Evolutionary conservation across 495 filamentous ascomycete genomes (phyloP).

Genomic region (Xanthoparmelia taractica): DNA sequence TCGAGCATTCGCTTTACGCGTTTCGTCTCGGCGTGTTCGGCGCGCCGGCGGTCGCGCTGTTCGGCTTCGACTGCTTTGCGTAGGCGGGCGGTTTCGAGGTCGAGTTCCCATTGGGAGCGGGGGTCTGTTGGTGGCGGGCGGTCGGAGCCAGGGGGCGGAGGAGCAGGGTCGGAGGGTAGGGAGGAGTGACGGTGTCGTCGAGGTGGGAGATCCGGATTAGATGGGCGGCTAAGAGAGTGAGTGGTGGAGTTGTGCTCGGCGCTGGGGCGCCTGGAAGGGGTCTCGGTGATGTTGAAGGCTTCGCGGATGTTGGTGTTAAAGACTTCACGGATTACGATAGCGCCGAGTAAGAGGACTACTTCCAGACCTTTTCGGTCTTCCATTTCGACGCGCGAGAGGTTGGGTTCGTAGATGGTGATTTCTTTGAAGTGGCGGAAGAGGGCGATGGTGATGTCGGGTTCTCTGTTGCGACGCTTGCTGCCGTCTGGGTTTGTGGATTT

Average conservation of each 20-base stretch:
- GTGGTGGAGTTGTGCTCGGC: slow-evolving; percentile 23
- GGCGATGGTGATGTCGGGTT: slow-evolving; percentile 89
- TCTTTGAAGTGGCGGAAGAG: slow-evolving; percentile 63
- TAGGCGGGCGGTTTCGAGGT: slow-evolving; percentile 56
- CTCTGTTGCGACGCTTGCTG: slow-evolving; percentile 64
- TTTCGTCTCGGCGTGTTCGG: slow-evolving; percentile 54
- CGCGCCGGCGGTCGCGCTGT: slow-evolving; percentile 45
- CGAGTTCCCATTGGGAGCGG: slow-evolving; percentile 49
- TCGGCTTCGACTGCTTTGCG: slow-evolving; percentile 50
- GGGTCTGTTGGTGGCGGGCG: slow-evolving; percentile 39
- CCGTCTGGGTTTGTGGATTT: slow-evolving; percentile 56
- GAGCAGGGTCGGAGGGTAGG: slow-evolving; percentile 25
- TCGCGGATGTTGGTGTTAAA: slow-evolving; percentile 63
- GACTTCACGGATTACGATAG: slow-evolving; percentile 79
- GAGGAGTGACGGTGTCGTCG: slow-evolving; percentile 22
- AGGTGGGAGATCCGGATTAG: slow-evolving; percentile 17
- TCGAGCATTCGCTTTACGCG: slow-evolving; percentile 70
- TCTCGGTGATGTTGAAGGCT: slow-evolving; percentile 67
- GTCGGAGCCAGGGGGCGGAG: slow-evolving; percentile 22
- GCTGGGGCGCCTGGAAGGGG: slow-evolving; percentile 22
- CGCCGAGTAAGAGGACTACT: slow-evolving; percentile 72
- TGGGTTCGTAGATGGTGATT: slow-evolving; percentile 86
- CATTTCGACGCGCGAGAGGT: slow-evolving; percentile 80
- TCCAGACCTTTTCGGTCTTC: slow-evolving; percentile 94
- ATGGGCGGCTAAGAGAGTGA: slow-evolving; percentile 19